These are phyloP conservation scores for Pseudonitzschia multiseries DNA, from an alignment of 108 stramenopile genomes.

Conservation along the genomic window DNA sequence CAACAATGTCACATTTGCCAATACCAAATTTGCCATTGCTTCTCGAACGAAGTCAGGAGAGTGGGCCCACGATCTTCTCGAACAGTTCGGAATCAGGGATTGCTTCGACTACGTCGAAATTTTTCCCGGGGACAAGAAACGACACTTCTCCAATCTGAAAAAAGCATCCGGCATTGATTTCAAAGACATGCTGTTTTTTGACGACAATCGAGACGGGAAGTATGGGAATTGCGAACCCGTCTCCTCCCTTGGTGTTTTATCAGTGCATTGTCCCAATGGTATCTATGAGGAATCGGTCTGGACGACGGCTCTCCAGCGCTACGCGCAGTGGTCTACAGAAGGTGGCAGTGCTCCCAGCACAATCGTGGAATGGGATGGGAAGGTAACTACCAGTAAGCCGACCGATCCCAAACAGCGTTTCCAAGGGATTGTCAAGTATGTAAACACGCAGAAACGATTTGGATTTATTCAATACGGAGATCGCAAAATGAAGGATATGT, in stretches of 20 bases:
- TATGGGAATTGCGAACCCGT: conserved; percentile 75
- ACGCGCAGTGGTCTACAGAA: conserved; percentile 38
- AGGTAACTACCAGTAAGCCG: neutral
- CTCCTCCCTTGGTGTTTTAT: conserved; percentile 55
- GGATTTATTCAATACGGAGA: conserved; percentile 60
- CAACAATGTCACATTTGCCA: conserved; percentile 5
- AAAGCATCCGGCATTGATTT: conserved; percentile 49
- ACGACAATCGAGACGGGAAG: conserved; percentile 75
- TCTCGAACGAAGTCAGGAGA: conserved; percentile 66
- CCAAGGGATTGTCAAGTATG: conserved; percentile 51
- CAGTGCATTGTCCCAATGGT: conserved; percentile 66
- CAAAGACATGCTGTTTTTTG: conserved; percentile 87
- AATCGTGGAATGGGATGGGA: conserved; percentile 61
- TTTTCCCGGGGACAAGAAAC: conserved; percentile 67
- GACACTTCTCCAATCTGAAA: conserved; percentile 64
- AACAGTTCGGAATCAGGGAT: conserved; percentile 53
- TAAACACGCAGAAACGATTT: conserved; percentile 50
- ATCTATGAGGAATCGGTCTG: conserved; percentile 51
- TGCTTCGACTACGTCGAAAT: conserved; percentile 69
- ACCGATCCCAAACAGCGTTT: conserved; percentile 29
- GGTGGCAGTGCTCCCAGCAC: conserved; percentile 40
- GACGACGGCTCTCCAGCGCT: conserved; percentile 47
- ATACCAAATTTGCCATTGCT: conserved; percentile 65
- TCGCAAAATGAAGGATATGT: conserved; percentile 45
- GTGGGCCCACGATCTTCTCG: conserved; percentile 67